Conservation (phyloP, 768 basidiomycete genomes). For the Mrakia frigida region DNA sequence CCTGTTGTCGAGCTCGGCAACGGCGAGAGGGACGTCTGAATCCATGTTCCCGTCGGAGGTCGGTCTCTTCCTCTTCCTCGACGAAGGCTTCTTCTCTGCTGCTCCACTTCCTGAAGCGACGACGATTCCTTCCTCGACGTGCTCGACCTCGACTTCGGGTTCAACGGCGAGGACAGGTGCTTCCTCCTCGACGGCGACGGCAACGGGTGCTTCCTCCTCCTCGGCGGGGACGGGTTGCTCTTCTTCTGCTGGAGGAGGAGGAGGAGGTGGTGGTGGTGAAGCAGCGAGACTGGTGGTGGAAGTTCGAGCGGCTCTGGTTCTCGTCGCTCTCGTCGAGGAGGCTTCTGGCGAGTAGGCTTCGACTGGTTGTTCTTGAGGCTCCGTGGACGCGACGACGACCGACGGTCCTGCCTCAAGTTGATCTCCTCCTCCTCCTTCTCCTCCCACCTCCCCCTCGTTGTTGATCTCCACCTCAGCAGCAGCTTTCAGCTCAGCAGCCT, state of each 20-base stretch:
- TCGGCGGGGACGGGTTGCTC: background rate
- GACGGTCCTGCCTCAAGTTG: too few species aligned
- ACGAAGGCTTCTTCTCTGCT: background rate
- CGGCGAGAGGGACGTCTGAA: constrained; percentile 5
- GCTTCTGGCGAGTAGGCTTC: background rate
- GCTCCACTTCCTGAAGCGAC: background rate
- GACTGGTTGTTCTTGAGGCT: too few species aligned
- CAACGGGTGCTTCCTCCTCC: background rate
- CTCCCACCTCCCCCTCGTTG: background rate
- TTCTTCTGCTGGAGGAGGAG: background rate
- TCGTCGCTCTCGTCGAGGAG: background rate
- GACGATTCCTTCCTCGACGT: background rate
- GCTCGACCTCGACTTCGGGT: background rate
- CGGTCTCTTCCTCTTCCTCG: constrained; percentile 14
- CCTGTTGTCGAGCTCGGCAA: constrained; percentile 61
- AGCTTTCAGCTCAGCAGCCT: background rate
- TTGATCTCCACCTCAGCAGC: background rate
- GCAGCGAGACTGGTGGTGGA: background rate
- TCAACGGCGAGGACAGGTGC: background rate
- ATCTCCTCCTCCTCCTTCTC: too few species aligned
- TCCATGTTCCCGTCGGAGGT: background rate
- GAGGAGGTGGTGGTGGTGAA: background rate
- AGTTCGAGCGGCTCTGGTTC: background rate
- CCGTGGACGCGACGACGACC: too few species aligned
- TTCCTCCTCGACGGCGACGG: constrained; percentile 10